Percentiles rank a stretch among this genome's conserved stretches.
These are phyloP conservation scores for Phlebiopsis flavidoalba DNA, from an alignment of 768 basidiomycete genomes.

Conservation along the genomic window DNA sequence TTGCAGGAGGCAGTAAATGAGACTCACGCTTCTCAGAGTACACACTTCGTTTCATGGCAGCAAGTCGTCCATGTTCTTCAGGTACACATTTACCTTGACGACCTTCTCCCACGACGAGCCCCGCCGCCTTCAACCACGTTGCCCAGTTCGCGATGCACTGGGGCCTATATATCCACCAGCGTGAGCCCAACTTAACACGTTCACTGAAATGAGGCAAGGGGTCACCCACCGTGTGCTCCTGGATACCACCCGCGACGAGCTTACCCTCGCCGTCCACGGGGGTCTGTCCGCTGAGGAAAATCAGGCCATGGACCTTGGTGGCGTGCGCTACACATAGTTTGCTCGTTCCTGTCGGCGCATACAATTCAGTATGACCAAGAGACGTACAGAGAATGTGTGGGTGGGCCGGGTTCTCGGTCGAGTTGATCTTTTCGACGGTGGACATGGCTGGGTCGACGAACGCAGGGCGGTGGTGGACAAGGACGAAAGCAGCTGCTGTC, in stretches of 20 bases:
- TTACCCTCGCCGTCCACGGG: slow-evolving; percentile 45
- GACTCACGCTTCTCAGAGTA: slow-evolving; percentile 46
- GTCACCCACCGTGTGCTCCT: slow-evolving; percentile 50
- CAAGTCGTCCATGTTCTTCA: slow-evolving; percentile 56
- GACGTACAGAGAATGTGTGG: slow-evolving; percentile 46
- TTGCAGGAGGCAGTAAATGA: background rate
- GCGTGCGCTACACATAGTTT: slow-evolving; percentile 40
- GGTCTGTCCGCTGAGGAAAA: slow-evolving; percentile 59
- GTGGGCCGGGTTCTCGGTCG: slow-evolving; percentile 37
- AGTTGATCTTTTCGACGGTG: slow-evolving; percentile 53
- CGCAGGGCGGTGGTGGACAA: background rate
- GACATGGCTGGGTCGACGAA: slow-evolving; percentile 27
- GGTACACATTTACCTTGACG: slow-evolving; percentile 52
- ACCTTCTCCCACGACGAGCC: slow-evolving; percentile 59
- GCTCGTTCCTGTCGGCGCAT: background rate
- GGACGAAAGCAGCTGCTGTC: background rate
- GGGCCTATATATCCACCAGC: too few species aligned
- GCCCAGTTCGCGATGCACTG: slow-evolving; percentile 53
- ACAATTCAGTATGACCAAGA: slow-evolving; percentile 4
- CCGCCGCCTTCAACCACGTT: slow-evolving; percentile 49
- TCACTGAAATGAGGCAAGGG: background rate
- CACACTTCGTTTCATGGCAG: slow-evolving; percentile 45
- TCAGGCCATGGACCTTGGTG: slow-evolving; percentile 50
- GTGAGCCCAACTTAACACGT: slow-evolving; percentile 36
- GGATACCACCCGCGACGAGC: slow-evolving; percentile 49